Evolutionary conservation across 495 filamentous ascomycete species (phyloP), one percentile per base, ranked within the genome.

Genomic region (Penicillium cosmopolitanum): DNA sequence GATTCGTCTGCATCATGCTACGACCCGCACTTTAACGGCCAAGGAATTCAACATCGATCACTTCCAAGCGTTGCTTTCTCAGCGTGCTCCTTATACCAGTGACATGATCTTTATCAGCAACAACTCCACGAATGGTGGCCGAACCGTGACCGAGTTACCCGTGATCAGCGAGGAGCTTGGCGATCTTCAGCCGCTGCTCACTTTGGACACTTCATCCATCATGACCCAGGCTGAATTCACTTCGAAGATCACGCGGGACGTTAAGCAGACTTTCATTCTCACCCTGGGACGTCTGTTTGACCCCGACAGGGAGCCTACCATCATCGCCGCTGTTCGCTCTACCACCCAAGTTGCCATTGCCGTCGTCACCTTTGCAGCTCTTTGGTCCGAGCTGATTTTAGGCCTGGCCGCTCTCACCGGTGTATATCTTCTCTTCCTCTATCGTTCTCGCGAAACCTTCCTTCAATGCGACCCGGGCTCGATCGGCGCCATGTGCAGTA

Each of bases 401-500:
- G 63, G 36, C 11, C 18, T 71, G 9, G 67, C 69, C 10, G 56
- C 55, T 1, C 16, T 75, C 11, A 67, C 72, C 13, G 57, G 65
- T 1, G 7, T 77, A 6, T 63, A 64, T 50, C 62, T 78, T 15
- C 46, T 76, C 18, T 71, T 65, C 18, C 55, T 70, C 36, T 76
- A 76, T 54, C 67, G 65, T 13, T 64, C 55, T 1, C 72, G 75
- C 0, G 57, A 66, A 8, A 72, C 74, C 25, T 74, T 78, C 38
- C 66, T 78, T 0, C 66, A 75, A 48, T 72, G 72, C 44, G 75
- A 78, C 25, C 75, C 75, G 2, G 70, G 75, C 9, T 76, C 75
- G 1, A 75, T 78, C 38, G 69, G 72, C 9, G 75, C 75, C 35
- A 77, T 78, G 75, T 78, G 73, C 40, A 77, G 73, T 58, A 73